These are phyloP conservation scores for Ophiostoma sp. DNA, from an alignment of 2,329 filamentous ascomycete species.

Conservation along the genomic window DNA sequence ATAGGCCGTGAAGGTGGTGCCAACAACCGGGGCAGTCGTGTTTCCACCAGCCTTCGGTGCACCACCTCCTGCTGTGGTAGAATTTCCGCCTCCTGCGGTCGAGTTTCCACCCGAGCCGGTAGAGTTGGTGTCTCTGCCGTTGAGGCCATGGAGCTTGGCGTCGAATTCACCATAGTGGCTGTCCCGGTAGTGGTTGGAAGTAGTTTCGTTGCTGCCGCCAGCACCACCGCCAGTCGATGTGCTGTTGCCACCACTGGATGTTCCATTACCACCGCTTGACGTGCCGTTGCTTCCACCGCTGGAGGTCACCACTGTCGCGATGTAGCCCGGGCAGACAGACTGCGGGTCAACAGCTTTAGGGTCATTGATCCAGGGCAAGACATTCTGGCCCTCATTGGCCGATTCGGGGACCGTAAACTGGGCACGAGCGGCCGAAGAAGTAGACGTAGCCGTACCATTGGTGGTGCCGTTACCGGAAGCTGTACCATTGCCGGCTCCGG, in stretches of 20 bases:
- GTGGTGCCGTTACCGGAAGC: not conserved
- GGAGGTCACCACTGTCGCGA: constrained; percentile 57
- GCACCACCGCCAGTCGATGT: not conserved
- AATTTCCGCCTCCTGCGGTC: not conserved
- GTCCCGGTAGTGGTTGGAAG: not conserved
- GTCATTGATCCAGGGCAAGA: constrained; percentile 65
- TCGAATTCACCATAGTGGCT: not conserved
- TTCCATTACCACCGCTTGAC: not conserved
- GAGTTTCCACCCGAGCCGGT: not conserved
- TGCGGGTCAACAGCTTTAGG: constrained; percentile 64
- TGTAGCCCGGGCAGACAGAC: constrained; percentile 67
- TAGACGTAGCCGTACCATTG: constrained; percentile 10
- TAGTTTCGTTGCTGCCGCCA: not conserved
- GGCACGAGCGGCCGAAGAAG: constrained; percentile 21
- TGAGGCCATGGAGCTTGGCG: constrained; percentile 38
- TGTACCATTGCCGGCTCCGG: not conserved
- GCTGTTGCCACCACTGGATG: not conserved
- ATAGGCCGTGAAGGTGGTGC: constrained; percentile 59
- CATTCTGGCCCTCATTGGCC: constrained; percentile 46
- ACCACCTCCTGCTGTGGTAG: constrained; percentile 31
- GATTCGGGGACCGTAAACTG: constrained; percentile 50
- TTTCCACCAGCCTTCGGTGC: not conserved
- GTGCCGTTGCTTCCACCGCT: not conserved
- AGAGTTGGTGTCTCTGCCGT: constrained; percentile 32
- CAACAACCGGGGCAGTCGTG: not conserved